Conservation (phyloP, 192 early-diverging fungal species). For the Gryganskiella cystojenkinii region DNA sequence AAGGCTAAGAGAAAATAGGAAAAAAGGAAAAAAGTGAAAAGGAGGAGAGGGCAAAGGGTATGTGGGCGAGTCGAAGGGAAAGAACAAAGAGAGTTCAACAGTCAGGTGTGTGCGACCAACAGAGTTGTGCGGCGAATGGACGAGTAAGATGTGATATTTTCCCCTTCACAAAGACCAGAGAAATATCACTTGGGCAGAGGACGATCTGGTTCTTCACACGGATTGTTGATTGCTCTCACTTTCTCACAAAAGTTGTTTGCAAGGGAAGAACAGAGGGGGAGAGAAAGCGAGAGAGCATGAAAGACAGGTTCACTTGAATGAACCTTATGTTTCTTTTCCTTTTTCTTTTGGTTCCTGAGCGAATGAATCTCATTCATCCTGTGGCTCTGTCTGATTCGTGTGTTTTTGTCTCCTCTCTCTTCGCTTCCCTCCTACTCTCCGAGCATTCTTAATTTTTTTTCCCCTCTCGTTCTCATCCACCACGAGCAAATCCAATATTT, state of each 20-base stretch:
- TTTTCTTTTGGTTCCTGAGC: too few relatives aligned
- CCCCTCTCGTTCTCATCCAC: background rate
- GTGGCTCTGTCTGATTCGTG: too few relatives aligned
- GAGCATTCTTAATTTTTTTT: background rate
- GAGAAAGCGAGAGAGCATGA: too few relatives aligned
- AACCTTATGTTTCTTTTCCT: too few relatives aligned
- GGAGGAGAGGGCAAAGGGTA: background rate
- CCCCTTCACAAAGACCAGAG: background rate
- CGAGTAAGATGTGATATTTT: background rate
- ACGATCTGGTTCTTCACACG: too few relatives aligned
- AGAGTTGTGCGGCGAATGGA: background rate
- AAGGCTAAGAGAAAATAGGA: constrained; percentile 1
- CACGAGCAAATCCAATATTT: background rate
- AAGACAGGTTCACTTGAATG: background rate
- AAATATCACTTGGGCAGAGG: too few relatives aligned
- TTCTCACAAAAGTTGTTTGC: too few relatives aligned
- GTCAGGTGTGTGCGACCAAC: background rate
- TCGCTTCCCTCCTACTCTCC: too few relatives aligned
- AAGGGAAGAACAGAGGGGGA: too few relatives aligned
- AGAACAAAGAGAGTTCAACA: background rate
- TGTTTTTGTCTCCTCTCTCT: too few relatives aligned
- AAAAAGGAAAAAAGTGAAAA: constrained; percentile 1
- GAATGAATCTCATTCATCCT: too few relatives aligned
- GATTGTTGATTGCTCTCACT: too few relatives aligned
- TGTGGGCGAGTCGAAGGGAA: background rate